phyloP scores from a whole-genome alignment of 495 filamentous ascomycete genomes.

The Penicilliopsis zonata region DNA sequence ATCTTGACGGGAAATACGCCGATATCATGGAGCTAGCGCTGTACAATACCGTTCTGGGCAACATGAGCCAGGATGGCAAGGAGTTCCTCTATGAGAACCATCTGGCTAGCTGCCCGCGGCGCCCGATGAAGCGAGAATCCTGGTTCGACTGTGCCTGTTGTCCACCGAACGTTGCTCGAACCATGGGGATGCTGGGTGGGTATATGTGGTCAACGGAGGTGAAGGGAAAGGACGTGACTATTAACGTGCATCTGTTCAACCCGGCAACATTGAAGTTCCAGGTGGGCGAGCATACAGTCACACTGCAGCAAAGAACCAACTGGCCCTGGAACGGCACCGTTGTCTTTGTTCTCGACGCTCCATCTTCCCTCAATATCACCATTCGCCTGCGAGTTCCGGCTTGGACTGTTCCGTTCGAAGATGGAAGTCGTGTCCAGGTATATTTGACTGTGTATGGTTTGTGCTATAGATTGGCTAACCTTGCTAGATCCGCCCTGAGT shows the following conservation, averaged over 20 bases:
- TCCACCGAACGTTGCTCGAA: constrained; percentile 44
- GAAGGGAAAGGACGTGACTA: constrained; percentile 12
- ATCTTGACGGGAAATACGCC: constrained; percentile 38
- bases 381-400: no score
- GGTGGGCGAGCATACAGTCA: constrained; percentile 18
- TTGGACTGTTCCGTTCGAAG: constrained; percentile 8
- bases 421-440: constrained; percentile 23
- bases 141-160: constrained; percentile 50
- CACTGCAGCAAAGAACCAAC: constrained; percentile 35
- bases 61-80: constrained; percentile 22
- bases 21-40: constrained; percentile 48
- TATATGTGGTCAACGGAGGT: constrained; percentile 35
- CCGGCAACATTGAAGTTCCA: constrained; percentile 29
- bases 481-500: constrained; percentile 20
- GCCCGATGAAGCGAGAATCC: constrained; percentile 24
- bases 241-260: constrained; percentile 42
- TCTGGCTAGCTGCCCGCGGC: constrained; percentile 35
- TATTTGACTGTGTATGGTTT: constrained; percentile 40
- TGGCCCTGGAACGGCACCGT: constrained; percentile 46
- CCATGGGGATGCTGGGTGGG: constrained; percentile 40
- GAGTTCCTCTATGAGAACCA: constrained; percentile 46
- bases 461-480: constrained; percentile 34
- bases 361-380: no score
- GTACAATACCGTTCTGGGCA: constrained; percentile 47
- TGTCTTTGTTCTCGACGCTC: constrained; percentile 22